These are phyloP conservation scores for Prunus yedoensis DNA, from an alignment of 331 rosid genomes.

Conservation along the genomic window DNA sequence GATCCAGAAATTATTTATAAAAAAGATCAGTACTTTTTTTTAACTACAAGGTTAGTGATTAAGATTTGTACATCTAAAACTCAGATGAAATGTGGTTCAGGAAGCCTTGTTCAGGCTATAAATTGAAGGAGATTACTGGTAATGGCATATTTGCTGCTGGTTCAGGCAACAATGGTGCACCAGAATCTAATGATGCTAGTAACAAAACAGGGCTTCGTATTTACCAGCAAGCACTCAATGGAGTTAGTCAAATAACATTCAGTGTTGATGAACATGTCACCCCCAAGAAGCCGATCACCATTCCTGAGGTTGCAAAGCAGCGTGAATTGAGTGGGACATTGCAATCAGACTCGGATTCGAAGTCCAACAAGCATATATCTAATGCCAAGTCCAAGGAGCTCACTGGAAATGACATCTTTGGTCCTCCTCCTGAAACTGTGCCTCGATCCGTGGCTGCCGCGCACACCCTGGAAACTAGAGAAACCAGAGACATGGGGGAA, in stretches of 20 bases:
- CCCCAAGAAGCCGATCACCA: conserved; percentile 65
- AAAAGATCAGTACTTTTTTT: not conserved
- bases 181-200: conserved; percentile 44
- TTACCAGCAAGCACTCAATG: conserved; percentile 70
- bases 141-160: conserved; percentile 57
- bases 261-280: conserved; percentile 53
- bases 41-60: not conserved
- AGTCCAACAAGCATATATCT: conserved; percentile 55
- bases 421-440: conserved; percentile 62
- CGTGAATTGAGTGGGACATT: conserved; percentile 85
- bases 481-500: conserved; percentile 50
- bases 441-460: conserved; percentile 56
- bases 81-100: conserved; percentile 39
- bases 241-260: conserved; percentile 85
- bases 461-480: conserved; percentile 42
- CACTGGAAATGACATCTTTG: conserved; percentile 79
- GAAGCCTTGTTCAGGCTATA: conserved; percentile 68
- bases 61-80: not conserved
- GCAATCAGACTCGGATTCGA: conserved; percentile 50
- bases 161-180: conserved; percentile 34
- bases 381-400: conserved; percentile 81
- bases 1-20: not conserved
- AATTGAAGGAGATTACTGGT: conserved; percentile 69
- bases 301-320: conserved; percentile 90
- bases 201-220: conserved; percentile 54